These are phyloP conservation scores for Fremontodendron californicum DNA, from an alignment of 345 rosid genomes.

Conservation along the genomic window DNA sequence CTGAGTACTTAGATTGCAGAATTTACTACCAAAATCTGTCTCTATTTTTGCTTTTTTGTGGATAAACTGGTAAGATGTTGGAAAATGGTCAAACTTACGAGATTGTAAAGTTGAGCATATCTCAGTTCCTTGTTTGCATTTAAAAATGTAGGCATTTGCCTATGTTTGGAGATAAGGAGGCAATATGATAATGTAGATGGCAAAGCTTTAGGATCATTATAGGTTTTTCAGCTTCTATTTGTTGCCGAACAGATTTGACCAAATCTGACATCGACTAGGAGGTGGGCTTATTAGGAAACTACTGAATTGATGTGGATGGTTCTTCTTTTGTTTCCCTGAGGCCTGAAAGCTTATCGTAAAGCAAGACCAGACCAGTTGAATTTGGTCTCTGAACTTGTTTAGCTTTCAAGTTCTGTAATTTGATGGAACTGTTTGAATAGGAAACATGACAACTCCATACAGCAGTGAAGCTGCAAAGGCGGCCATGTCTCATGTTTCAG, in stretches of 20 bases:
- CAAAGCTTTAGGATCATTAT: background rate
- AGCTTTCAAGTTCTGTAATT: background rate
- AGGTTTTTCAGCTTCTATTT: background rate
- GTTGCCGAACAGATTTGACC: background rate
- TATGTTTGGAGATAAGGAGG: background rate
- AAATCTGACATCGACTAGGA: background rate
- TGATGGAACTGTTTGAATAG: background rate
- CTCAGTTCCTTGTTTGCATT: background rate
- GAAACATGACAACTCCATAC: background rate
- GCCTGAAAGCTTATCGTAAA: background rate
- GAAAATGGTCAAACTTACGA: background rate
- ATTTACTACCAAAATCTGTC: background rate
- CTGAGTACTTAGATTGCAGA: background rate
- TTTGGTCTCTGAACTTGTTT: background rate
- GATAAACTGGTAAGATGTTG: background rate
- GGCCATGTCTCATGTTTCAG: background rate
- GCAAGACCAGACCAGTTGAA: background rate
- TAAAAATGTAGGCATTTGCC: background rate
- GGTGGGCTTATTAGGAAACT: background rate
- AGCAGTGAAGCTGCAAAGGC: background rate
- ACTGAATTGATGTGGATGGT: background rate
- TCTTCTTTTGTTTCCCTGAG: background rate
- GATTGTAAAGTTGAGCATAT: background rate
- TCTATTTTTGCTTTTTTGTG: background rate
- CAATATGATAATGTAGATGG: background rate